These are phyloP conservation scores for Ophiostoma triangulosporum DNA, from an alignment of 2,329 filamentous ascomycete species.

Conservation along the genomic window DNA sequence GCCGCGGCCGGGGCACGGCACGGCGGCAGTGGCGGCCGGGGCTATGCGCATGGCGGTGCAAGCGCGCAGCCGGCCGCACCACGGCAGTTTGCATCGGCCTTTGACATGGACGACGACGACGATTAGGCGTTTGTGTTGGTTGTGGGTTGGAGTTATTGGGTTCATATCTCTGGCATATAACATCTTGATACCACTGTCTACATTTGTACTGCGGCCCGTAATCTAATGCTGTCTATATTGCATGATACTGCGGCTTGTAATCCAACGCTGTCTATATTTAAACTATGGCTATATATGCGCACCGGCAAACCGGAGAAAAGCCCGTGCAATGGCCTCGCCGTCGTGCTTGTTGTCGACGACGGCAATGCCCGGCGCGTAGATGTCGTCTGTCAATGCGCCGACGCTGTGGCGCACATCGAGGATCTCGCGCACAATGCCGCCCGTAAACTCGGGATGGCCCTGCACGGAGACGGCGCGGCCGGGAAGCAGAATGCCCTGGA, in stretches of 20 bases:
- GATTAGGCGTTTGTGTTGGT: too few relatives aligned
- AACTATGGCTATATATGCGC: not conserved
- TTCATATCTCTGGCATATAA: not conserved
- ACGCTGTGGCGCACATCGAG: conserved; percentile 47
- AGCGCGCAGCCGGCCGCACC: conserved; percentile 3
- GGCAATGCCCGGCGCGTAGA: conserved; percentile 54
- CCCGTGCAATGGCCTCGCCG: conserved; percentile 58
- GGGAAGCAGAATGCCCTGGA: conserved; percentile 68
- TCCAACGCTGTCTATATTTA: not conserved
- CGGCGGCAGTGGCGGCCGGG: not conserved
- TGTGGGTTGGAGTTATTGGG: too few relatives aligned
- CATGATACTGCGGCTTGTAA: too few relatives aligned
- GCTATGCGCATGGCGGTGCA: not conserved
- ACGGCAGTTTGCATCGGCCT: conserved; percentile 12
- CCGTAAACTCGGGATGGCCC: conserved; percentile 74
- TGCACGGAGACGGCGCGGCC: conserved; percentile 60
- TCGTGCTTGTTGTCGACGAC: conserved; percentile 60
- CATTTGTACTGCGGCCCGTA: not conserved
- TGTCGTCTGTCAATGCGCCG: conserved; percentile 56
- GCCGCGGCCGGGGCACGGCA: conserved; percentile 19
- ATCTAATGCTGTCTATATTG: not conserved
- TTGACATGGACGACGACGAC: conserved; percentile 15
- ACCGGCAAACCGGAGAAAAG: conserved; percentile 62
- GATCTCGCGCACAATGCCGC: conserved; percentile 56
- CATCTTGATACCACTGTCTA: not conserved